A percentile compares a stretch with the other conserved stretches of the same genome.
Evolutionary conservation across 495 filamentous ascomycete species (phyloP).

Genomic region (Cairneyella variabilis): DNA sequence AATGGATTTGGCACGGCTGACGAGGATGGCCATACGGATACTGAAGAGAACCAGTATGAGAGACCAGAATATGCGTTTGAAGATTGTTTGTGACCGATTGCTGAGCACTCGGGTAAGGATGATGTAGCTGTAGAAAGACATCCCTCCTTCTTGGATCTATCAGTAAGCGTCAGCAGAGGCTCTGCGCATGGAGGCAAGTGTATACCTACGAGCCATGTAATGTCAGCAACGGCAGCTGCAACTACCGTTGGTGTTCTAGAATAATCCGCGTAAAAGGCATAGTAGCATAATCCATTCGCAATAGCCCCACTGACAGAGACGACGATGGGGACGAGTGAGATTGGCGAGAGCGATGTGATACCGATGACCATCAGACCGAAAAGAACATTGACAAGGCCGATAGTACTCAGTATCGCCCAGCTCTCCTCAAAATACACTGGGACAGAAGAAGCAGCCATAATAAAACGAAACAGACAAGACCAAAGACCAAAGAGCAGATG

Average conservation of each 20-base stretch:
- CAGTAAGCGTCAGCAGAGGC: too few species aligned
- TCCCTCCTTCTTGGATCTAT: conserved; percentile 36
- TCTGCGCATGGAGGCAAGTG: neutral
- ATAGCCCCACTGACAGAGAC: conserved; percentile 27
- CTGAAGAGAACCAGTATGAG: conserved; percentile 23
- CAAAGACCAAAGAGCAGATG: neutral
- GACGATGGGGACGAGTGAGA: conserved; percentile 30
- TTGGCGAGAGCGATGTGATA: conserved; percentile 27
- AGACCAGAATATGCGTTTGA: conserved; percentile 31
- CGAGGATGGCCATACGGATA: conserved; percentile 28
- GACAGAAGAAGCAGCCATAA: neutral
- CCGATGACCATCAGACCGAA: conserved; percentile 28
- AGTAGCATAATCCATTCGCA: conserved; percentile 30
- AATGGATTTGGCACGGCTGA: conserved; percentile 20
- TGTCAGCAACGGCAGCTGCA: conserved; percentile 31
- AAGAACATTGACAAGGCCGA: conserved; percentile 29
- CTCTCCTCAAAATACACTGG: conserved; percentile 31
- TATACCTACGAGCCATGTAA: conserved; percentile 31
- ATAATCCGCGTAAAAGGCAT: conserved; percentile 31
- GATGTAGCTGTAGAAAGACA: conserved; percentile 37
- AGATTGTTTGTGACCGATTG: conserved; percentile 18
- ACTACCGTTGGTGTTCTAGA: conserved; percentile 19
- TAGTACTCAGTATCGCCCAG: conserved; percentile 36
- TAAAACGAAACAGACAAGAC: neutral
- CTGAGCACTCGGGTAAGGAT: conserved; percentile 31